These are phyloP conservation scores for Athelia psychrophila DNA, from an alignment of 1,284 basidiomycete genomes.

Conservation along the genomic window DNA sequence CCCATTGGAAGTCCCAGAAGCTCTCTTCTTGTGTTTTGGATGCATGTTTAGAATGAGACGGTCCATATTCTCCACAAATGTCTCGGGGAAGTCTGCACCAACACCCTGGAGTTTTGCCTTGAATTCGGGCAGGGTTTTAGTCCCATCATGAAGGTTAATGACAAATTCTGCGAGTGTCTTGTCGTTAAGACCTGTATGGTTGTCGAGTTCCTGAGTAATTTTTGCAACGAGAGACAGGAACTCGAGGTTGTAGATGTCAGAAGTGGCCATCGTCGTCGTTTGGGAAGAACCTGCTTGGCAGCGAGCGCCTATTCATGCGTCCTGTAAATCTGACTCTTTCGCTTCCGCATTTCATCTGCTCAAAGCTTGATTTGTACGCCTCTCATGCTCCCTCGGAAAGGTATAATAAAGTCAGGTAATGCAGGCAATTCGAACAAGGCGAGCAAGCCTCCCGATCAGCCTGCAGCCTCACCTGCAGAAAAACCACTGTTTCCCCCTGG, in stretches of 20 bases:
- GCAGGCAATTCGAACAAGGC: conserved; percentile 69
- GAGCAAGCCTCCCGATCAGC: conserved; percentile 13
- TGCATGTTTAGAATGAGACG: conserved; percentile 93
- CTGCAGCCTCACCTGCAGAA: conserved; percentile 19
- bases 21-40: conserved; percentile 87
- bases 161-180: conserved; percentile 95
- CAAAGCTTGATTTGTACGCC: too few relatives aligned
- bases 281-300: too few relatives aligned
- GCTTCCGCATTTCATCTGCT: too few relatives aligned
- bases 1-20: conserved; percentile 40
- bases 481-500: conserved; percentile 76
- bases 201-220: conserved; percentile 89
- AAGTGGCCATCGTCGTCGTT: conserved; percentile 51
- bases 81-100: conserved; percentile 87
- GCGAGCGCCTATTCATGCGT: background rate
- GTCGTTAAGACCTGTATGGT: conserved; percentile 82
- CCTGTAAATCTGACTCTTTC: too few relatives aligned
- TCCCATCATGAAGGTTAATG: conserved; percentile 87
- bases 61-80: conserved; percentile 91
- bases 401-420: conserved; percentile 84
- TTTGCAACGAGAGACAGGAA: conserved; percentile 85
- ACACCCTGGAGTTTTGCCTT: conserved; percentile 78
- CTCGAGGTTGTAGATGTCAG: conserved; percentile 88
- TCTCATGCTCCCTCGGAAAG: conserved; percentile 68
- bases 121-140: conserved; percentile 76